Evolutionary conservation across 2,329 filamentous ascomycete species (phyloP), one percentile per base, ranked within the genome.

Genomic region (Aschersonia sp.): DNA sequence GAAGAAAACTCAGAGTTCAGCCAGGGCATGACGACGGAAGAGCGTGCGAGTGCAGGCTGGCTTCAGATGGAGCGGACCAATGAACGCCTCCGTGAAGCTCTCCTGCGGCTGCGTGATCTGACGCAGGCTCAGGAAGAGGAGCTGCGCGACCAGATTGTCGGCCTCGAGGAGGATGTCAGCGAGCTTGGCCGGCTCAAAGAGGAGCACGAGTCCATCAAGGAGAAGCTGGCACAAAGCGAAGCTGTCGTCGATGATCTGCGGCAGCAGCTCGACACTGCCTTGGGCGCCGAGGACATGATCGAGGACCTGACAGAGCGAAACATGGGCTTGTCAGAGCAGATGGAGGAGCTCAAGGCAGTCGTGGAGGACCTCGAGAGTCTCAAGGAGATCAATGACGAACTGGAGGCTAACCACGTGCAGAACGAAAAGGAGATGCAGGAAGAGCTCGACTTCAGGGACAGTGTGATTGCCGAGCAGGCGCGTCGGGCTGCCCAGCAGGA

Each of bases 391-490:
- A 94, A 87, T 56, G 89, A 97, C 58, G 92, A 98, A 64, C 78
- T 98, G 4, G 89, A 95, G 61, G 77, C 87, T 56, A 95, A 95
- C 59, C 89, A 95, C 59, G 78, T 92, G 4, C 88, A 95, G 59
- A 86, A 88, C 37, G 87, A 94, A 61, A 94, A 90, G 62, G 89
- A 97, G 60, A 77, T 98, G 65, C 88, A 95, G 61, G 85, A 94
- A 56, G 89, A 95, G 57, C 77, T 97, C 48, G 89, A 95, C 60
- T 84, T 87, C 66, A 87, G 85, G 62, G 89, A 95, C 53, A 77
- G 75, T 47, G 69, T 95, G 50, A 84, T 95, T 53, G 73, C 78
- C n/a, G 90, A 97, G 59, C 84, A 94, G 58, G 74, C 75, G 35
- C 81, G 83, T 49, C 79, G 82, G 52, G 75, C 83, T 5, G 72